phyloP scores from a whole-genome alignment of 2,329 filamentous ascomycete species.

The Colletotrichum sp. region DNA sequence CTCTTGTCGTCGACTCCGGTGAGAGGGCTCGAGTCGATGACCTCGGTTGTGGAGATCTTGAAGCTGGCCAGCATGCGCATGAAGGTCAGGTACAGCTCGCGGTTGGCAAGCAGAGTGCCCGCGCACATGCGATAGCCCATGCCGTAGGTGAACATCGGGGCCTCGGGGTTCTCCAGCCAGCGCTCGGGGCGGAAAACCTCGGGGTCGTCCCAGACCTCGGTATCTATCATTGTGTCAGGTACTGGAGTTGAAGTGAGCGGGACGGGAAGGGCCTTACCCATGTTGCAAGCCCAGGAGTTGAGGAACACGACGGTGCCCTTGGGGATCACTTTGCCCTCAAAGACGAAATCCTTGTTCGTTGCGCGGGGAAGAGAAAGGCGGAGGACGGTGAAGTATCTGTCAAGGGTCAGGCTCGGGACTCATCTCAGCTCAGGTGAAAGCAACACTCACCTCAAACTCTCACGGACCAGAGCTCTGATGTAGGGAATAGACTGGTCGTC shows the following conservation, averaged over 20 bases:
- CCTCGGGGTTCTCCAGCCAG: conserved; percentile 43
- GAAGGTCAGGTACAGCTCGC: conserved; percentile 58
- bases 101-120: conserved; percentile 57
- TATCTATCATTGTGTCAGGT: conserved; percentile 41
- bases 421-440: neutral
- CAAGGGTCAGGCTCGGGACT: conserved; percentile 23
- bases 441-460: conserved; percentile 57
- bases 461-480: conserved; percentile 79
- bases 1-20: conserved; percentile 10
- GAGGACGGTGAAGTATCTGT: conserved; percentile 69
- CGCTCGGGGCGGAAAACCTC: conserved; percentile 61
- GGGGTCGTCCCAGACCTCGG: conserved; percentile 66
- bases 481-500: conserved; percentile 79
- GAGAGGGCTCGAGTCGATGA: conserved; percentile 1
- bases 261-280: conserved; percentile 24
- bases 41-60: conserved; percentile 40
- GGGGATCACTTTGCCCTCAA: conserved; percentile 40
- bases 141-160: conserved; percentile 58
- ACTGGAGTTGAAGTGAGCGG: too few relatives aligned
- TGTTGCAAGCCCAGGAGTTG: conserved; percentile 34
- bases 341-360: conserved; percentile 28
- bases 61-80: conserved; percentile 56
- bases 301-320: conserved; percentile 53
- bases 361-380: conserved; percentile 69
- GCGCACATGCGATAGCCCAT: conserved; percentile 61